These are phyloP conservation scores for Xenosphaeropsis pyriputrescens DNA, from an alignment of 2,329 filamentous ascomycete genomes.

Conservation along the genomic window DNA sequence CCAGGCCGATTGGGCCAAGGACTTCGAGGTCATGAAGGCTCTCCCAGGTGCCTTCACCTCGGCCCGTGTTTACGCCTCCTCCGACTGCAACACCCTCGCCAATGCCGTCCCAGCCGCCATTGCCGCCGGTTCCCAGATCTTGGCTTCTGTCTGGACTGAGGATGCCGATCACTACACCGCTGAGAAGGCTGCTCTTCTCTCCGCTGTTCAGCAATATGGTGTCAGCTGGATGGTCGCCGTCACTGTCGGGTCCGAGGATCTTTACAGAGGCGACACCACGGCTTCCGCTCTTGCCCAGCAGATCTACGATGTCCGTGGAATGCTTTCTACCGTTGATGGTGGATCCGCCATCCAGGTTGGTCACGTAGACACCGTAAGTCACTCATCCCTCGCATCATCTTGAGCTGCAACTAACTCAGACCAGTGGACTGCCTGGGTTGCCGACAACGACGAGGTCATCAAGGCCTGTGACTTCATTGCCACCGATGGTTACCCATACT, in stretches of 20 bases:
- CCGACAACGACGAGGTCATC: conserved; percentile 42
- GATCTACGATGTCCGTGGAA: conserved; percentile 35
- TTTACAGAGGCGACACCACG: conserved; percentile 39
- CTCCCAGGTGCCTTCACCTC: conserved; percentile 39
- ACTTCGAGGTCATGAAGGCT: conserved; percentile 38
- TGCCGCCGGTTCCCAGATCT: conserved; percentile 40
- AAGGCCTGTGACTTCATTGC: conserved; percentile 49
- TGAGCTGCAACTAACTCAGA: no score
- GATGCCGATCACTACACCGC: conserved; percentile 37
- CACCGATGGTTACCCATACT: conserved; percentile 53
- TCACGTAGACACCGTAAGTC: conserved; percentile 43
- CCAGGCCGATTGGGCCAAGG: conserved; percentile 43
- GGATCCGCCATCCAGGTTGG: conserved; percentile 39
- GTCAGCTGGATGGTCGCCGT: conserved; percentile 47
- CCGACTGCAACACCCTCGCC: conserved; percentile 30
- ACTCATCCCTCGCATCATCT: no score
- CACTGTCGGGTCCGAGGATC: conserved; percentile 52
- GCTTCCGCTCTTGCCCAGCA: conserved; percentile 25
- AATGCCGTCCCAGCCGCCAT: conserved; percentile 41
- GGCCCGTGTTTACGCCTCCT: conserved; percentile 47
- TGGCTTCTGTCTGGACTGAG: conserved; percentile 51
- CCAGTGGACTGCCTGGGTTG: conserved; percentile 43
- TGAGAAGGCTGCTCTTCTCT: conserved; percentile 44
- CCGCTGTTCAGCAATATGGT: conserved; percentile 38
- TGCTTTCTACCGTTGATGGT: conserved; percentile 29